These are phyloP conservation scores for Pezicula carpinea DNA, from an alignment of 2,329 filamentous ascomycete genomes.

Conservation along the genomic window DNA sequence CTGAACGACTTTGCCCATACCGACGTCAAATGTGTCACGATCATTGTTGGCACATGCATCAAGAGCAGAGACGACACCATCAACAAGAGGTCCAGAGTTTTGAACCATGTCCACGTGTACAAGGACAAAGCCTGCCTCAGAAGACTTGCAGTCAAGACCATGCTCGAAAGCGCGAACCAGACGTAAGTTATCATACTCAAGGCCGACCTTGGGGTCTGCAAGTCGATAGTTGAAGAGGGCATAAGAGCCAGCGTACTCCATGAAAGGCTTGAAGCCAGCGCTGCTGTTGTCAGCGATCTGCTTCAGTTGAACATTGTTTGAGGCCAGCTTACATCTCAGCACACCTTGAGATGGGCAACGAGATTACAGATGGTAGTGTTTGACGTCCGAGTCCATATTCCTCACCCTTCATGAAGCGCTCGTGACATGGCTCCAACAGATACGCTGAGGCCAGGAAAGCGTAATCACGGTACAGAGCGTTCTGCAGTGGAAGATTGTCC, in stretches of 20 bases:
- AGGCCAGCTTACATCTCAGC: constrained; percentile 71
- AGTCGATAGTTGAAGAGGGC: constrained; percentile 65
- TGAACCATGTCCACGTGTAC: constrained; percentile 95
- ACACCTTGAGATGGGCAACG: constrained; percentile 77
- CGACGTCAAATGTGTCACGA: constrained; percentile 58
- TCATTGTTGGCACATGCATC: constrained; percentile 45
- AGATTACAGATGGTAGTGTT: constrained; percentile 66
- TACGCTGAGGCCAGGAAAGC: constrained; percentile 87
- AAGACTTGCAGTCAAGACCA: constrained; percentile 79
- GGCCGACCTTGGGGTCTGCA: constrained; percentile 48
- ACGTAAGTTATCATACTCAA: constrained; percentile 65
- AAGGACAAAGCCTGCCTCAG: constrained; percentile 92
- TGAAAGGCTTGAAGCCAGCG: constrained; percentile 81
- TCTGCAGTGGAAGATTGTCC: constrained; percentile 72
- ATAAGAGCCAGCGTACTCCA: constrained; percentile 74
- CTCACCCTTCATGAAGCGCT: constrained; percentile 64
- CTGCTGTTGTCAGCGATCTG: constrained; percentile 24
- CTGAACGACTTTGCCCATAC: constrained; percentile 55
- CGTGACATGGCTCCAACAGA: constrained; percentile 85
- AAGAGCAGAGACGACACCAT: constrained; percentile 65
- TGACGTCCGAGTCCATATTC: constrained; percentile 75
- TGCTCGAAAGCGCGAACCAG: constrained; percentile 89
- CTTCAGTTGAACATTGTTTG: neutral
- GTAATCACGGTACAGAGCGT: constrained; percentile 87
- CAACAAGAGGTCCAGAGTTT: constrained; percentile 73